Base-by-base conservation (phyloP, 2,329 filamentous ascomycete genomes). In the Aspergillus sp. region DNA sequence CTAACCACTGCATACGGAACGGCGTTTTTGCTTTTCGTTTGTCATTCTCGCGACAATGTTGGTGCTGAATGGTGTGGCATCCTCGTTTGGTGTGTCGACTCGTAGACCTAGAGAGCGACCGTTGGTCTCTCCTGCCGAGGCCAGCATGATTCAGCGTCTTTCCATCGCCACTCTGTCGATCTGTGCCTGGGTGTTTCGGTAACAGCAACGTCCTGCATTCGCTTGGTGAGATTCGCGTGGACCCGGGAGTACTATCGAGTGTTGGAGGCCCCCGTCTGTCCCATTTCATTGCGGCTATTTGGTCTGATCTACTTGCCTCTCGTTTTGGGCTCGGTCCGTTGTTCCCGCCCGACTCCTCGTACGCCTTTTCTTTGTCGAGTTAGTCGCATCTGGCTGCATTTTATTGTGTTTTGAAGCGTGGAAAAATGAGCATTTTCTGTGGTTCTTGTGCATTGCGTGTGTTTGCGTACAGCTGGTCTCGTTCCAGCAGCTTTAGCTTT, bases 1-100 rank as follows among this genome's bases (percentile, higher is more conserved):
- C 72, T 98, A 76, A 89, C 33, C 29, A 36, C 37, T 42, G 45
- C 50, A 52, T 52, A 48, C 41, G 39, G 45, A 41, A 42, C 42
- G 46, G 51, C 47, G 47, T 53, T 56, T 27, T 14, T 43, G 24
- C 35, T 36, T 30, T 40, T 35, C 33, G 27, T 42, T 37, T 10
- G n/a, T 41, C 25, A 22, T 36, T 30, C 34, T 32, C 30, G 17
- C 24, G 12, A 11, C 25, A 7, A 22, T 20, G 30, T 35, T 41
- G 43, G 44, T 39, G 44, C 35, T 40, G 35, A 38, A 40, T 30
- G 36, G 41, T 35, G 43, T 44, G 40, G 39, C 40, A 40, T 37
- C 30, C 37, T 39, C 33, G 36, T 36, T 44, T 45, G 40, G 46
- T 38, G 38, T 41, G 39, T 45, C 24, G 28, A 32, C 32, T 30